Percentiles rank a stretch among this genome's conserved stretches.
phyloP scores from a whole-genome alignment of 164 flowering plant genomes.

The Vitis labrusca region DNA sequence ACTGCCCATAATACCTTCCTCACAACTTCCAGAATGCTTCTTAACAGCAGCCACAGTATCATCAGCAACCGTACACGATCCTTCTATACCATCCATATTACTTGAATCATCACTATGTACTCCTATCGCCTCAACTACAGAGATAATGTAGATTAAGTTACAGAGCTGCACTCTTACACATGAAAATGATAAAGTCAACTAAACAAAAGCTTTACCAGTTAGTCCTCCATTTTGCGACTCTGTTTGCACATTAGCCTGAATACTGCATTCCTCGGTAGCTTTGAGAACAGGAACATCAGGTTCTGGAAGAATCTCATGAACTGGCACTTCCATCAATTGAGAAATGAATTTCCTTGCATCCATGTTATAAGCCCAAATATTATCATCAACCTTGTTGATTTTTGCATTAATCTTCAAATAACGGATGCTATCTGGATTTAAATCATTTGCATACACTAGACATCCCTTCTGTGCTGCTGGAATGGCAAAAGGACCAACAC shows the following conservation, averaged over 20 bases:
- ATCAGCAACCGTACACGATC: conserved; percentile 19
- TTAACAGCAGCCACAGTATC: conserved; percentile 33
- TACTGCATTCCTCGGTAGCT: conserved; percentile 22
- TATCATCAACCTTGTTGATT: conserved; percentile 75
- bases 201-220: conserved; percentile 28
- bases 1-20: conserved; percentile 36
- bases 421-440: conserved; percentile 79
- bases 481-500: conserved; percentile 95
- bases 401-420: conserved; percentile 88
- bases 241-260: conserved; percentile 15
- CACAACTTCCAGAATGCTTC: conserved; percentile 42
- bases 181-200: not conserved
- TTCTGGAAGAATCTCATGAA: conserved; percentile 28
- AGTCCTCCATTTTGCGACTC: conserved; percentile 21
- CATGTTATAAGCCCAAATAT: conserved; percentile 62
- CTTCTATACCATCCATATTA: conserved; percentile 23
- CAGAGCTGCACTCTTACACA: not conserved
- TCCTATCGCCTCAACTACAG: conserved; percentile 32
- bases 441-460: conserved; percentile 88
- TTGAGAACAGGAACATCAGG: conserved; percentile 20
- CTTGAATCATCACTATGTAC: conserved; percentile 8
- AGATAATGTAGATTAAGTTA: conserved; percentile 4
- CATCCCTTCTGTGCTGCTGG: conserved; percentile 98
- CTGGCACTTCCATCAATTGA: conserved; percentile 52
- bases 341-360: conserved; percentile 83